These are phyloP conservation scores for Pleurotus cornucopiae DNA, from an alignment of 768 basidiomycete genomes.

Conservation along the genomic window DNA sequence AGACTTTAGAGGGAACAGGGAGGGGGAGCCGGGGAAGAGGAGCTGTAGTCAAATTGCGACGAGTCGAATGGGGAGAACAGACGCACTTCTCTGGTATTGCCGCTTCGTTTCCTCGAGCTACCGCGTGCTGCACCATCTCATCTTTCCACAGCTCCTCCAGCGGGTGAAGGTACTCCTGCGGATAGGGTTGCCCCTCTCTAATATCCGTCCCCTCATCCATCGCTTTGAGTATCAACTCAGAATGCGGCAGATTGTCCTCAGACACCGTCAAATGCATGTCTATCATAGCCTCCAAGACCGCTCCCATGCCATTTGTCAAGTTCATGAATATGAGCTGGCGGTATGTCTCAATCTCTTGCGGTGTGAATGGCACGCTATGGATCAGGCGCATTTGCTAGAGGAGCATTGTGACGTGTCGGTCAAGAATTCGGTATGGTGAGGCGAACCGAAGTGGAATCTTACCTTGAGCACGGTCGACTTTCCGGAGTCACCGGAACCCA, in stretches of 20 bases:
- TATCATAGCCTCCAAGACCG: conserved; percentile 83
- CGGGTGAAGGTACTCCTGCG: conserved; percentile 58
- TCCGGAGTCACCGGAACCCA: conserved; percentile 92
- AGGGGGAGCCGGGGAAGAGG: too few relatives aligned
- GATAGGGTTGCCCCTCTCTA: conserved; percentile 78
- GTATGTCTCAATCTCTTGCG: conserved; percentile 82
- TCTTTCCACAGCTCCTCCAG: conserved; percentile 77
- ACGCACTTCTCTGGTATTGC: conserved; percentile 86
- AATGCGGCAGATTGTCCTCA: conserved; percentile 51
- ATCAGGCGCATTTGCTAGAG: conserved; percentile 94
- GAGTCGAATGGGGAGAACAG: too few relatives aligned
- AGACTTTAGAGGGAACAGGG: conserved; percentile 36
- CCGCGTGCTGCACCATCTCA: conserved; percentile 66
- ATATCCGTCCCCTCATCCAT: conserved; percentile 71
- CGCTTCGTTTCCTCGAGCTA: conserved; percentile 81
- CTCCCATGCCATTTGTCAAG: conserved; percentile 78
- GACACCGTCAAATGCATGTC: conserved; percentile 78
- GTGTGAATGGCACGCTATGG: conserved; percentile 79
- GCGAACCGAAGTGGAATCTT: not conserved
- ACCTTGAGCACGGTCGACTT: conserved; percentile 92
- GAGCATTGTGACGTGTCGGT: not conserved
- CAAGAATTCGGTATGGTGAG: too few relatives aligned
- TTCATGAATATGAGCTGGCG: conserved; percentile 94
- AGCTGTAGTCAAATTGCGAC: too few relatives aligned
- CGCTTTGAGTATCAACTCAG: conserved; percentile 35